phyloP scores from a whole-genome alignment of 768 basidiomycete species.

The Mycena venus region DNA sequence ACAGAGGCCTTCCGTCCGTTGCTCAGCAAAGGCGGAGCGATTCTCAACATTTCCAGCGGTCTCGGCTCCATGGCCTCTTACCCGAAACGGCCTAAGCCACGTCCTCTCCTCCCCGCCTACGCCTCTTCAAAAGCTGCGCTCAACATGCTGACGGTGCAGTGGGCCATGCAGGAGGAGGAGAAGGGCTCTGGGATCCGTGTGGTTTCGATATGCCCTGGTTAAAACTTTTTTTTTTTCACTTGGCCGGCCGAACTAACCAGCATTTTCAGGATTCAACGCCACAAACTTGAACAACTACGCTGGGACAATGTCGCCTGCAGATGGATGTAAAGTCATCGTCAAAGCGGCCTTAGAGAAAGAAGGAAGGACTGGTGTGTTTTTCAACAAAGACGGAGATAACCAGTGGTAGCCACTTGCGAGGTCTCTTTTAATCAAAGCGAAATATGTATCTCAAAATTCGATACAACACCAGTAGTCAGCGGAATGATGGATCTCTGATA shows the following conservation, averaged over 20 bases:
- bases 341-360: slow-evolving; percentile 14
- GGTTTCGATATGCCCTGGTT: slow-evolving; percentile 6
- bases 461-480: no score
- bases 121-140: no score
- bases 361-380: slow-evolving; percentile 11
- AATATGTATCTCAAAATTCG: no score
- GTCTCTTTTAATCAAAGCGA: no score
- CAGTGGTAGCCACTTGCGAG: no score
- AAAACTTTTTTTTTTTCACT: background rate
- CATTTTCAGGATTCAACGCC: slow-evolving; percentile 4
- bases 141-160: slow-evolving; percentile 21
- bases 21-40: slow-evolving; percentile 2
- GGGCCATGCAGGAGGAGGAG: slow-evolving; percentile 17
- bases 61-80: background rate
- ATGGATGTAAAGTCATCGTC: slow-evolving; percentile 16
- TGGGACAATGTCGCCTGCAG: slow-evolving; percentile 4
- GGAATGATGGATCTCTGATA: no score
- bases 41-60: slow-evolving; percentile 18
- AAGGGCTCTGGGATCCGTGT: slow-evolving; percentile 23
- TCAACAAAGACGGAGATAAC: no score
- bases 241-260: no score
- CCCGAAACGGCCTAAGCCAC: background rate
- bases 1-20: slow-evolving; percentile 9
- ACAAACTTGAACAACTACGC: slow-evolving; percentile 14
- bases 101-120: slow-evolving; percentile 3